A percentile compares a stretch with the other conserved stretches of the same genome.
Conservation (phyloP, 2,329 filamentous ascomycete species). For the Colletotrichum euphorbiae region DNA sequence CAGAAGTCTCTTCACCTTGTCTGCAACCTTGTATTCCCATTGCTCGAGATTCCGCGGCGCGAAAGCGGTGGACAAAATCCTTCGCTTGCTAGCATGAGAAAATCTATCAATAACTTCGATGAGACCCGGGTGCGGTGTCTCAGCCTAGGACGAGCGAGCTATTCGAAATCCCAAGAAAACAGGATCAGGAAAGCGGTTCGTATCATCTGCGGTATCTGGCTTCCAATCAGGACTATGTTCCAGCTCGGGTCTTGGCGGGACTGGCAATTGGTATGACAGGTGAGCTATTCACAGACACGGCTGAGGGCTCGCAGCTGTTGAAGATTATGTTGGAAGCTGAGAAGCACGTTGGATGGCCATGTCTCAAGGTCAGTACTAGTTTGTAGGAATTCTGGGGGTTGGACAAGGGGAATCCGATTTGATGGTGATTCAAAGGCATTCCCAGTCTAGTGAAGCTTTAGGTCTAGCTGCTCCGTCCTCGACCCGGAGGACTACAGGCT, state of each 20-base stretch:
- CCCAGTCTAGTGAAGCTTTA: too few relatives aligned
- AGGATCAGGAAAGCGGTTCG: conserved; percentile 1
- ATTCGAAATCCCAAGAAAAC: neutral
- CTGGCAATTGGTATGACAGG: neutral
- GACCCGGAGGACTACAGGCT: too few relatives aligned
- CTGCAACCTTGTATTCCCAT: conserved; percentile 66
- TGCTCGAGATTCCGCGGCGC: conserved; percentile 64
- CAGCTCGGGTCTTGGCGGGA: neutral
- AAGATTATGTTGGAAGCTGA: neutral
- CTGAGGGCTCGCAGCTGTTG: neutral
- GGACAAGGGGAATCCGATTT: neutral
- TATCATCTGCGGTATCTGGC: neutral
- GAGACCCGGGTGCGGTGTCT: conserved; percentile 62
- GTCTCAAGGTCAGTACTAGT: neutral
- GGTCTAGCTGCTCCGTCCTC: too few relatives aligned
- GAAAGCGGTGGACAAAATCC: conserved; percentile 62
- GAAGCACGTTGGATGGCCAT: neutral
- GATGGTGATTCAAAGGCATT: neutral
- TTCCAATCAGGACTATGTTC: neutral
- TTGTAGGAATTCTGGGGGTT: neutral
- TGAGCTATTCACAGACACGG: neutral
- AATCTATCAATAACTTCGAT: conserved; percentile 63
- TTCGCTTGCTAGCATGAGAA: conserved; percentile 63
- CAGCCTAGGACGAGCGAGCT: conserved; percentile 3
- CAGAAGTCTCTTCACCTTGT: conserved; percentile 60